phyloP scores from a whole-genome alignment of 441 rosid genomes.

The Populus trichocarpa region DNA sequence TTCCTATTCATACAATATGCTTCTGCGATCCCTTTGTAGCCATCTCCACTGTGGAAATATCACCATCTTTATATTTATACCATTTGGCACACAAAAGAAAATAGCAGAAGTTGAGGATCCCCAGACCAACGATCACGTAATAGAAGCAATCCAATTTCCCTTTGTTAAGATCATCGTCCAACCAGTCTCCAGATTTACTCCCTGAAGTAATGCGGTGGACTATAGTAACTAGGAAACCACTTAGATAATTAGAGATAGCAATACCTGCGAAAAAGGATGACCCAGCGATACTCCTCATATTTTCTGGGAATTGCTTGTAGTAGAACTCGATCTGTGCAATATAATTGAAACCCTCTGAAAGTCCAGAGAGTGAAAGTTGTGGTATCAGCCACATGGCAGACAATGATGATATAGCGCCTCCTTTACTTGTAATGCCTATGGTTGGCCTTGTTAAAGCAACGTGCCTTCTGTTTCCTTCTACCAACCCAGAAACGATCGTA shows the following conservation, averaged over 20 bases:
- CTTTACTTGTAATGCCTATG: conserved; percentile 25
- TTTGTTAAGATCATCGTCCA: conserved; percentile 1
- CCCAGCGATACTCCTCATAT: conserved; percentile 2
- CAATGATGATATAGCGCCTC: conserved; percentile 41
- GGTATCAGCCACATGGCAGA: conserved; percentile 47
- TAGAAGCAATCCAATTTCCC: conserved; percentile 4
- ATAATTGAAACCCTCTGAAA: background rate
- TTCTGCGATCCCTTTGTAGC: background rate
- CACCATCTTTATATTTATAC: background rate
- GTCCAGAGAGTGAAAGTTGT: conserved; percentile 36
- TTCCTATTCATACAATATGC: too few relatives aligned
- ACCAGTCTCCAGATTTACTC: background rate
- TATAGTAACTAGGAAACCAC: background rate
- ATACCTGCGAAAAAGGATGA: background rate
- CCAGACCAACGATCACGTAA: background rate
- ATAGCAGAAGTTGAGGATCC: background rate
- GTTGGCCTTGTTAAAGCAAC: conserved; percentile 32
- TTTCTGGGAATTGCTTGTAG: background rate
- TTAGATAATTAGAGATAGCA: background rate
- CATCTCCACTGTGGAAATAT: background rate
- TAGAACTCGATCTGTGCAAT: too few relatives aligned
- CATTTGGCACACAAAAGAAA: background rate
- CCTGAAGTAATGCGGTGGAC: background rate
- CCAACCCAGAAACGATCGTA: conserved; percentile 29
- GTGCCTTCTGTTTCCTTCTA: conserved; percentile 32